phyloP scores from a whole-genome alignment of 371 early-diverging fungal genomes.

The Mortierella sp. region DNA sequence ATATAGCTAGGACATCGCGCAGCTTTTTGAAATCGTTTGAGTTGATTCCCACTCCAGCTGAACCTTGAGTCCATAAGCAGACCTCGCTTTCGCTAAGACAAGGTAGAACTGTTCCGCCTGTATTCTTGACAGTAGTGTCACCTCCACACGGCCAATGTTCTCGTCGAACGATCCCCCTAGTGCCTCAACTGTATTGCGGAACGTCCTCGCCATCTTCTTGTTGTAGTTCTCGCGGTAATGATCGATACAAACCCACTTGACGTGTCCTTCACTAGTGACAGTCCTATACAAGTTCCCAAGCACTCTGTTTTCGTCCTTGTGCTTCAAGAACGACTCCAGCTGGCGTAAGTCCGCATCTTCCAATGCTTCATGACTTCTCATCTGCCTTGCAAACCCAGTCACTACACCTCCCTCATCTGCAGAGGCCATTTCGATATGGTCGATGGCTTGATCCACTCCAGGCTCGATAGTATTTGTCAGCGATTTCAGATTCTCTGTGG shows the following conservation, averaged over 20 bases:
- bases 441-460: neutral
- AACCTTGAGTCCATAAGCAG: slow-evolving; percentile 17
- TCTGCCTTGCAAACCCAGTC: neutral
- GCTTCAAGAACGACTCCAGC: slow-evolving; percentile 13
- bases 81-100: slow-evolving; percentile 9
- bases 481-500: neutral
- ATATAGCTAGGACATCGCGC: slow-evolving; percentile 4
- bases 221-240: slow-evolving; percentile 10
- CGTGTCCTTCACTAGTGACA: neutral
- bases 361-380: neutral
- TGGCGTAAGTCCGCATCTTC: slow-evolving; percentile 17
- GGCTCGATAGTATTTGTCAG: neutral
- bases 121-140: too few species aligned
- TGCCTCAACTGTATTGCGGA: too few species aligned
- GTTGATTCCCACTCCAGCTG: slow-evolving; percentile 5
- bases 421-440: too few species aligned
- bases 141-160: too few species aligned
- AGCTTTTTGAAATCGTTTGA: slow-evolving; percentile 6
- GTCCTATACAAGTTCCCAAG: slow-evolving; percentile 23
- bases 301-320: neutral
- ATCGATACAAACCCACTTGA: slow-evolving; percentile 31
- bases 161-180: neutral
- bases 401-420: too few species aligned
- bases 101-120: slow-evolving; percentile 8
- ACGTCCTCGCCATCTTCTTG: too few species aligned